Evolutionary conservation across 2,329 filamentous ascomycete genomes (phyloP), one percentile per base, ranked within the genome.

Genomic region (Fusarium coicis): DNA sequence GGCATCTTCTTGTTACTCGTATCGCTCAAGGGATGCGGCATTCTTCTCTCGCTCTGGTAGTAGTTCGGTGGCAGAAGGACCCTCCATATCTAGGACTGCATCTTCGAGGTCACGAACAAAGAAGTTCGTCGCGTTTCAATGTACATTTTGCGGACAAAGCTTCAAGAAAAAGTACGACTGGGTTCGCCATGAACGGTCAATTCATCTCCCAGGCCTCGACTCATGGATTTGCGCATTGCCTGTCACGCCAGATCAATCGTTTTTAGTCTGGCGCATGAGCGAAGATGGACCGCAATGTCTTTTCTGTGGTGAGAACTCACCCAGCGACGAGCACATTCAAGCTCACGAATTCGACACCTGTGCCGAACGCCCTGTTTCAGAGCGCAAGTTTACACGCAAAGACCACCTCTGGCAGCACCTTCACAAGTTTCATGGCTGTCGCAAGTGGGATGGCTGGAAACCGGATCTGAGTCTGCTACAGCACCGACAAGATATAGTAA

Each of bases 161-260:
- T 85, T 84, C 59, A 80, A 79, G 59, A 84, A 83, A 57, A 82
- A 80, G 46, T 83, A 83, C 58, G 83, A 85, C 59, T 83, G 82
- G 81, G 77, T 80, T 18, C 81, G 87, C 3, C 87, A 89, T 69
- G 87, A 88, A 66, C 82, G 86, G 44, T 85, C 85, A 4, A 79
- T 88, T 7, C 86, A 88, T 69, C 76, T 87, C 4, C 79, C 85
- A 9, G 80, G 80, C 1, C 80, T 82, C 10, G 79, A 81, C 42
- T 80, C 79, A 0, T 89, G 85, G 85, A 84, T 89, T 10, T 91
- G 89, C 71, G 84, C 84, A 0, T 83, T 81, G 3, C 82, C 82
- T 8, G 65, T 81, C 7, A 72, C 77, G 2, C 63, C 74, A 4
- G 75, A 77, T n/a, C 78, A 82, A 59, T 76, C 88, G 0, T 79